Evolutionary conservation across 495 filamentous ascomycete genomes (phyloP), one percentile per base, ranked within the genome.

Genomic region (Neurospora intermedia): DNA sequence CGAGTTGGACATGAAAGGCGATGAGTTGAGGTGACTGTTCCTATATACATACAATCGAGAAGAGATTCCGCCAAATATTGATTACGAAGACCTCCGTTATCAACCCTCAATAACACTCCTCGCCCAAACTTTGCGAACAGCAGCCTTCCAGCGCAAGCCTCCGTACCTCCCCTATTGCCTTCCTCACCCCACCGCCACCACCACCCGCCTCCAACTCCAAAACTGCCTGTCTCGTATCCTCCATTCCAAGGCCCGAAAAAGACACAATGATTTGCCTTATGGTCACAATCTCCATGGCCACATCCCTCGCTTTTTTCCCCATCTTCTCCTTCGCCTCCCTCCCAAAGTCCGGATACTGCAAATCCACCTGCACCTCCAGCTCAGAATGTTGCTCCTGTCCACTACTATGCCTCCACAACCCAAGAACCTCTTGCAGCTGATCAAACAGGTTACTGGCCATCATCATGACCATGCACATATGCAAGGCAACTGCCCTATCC

Each of bases 391-490:
- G 43, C 10, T 18, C 43, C 18, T 71, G 46, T 10, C 9, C 23
- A 2, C 13, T 23, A 0, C 13, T 13, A 10, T 71, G 38, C 41
- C 48, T 20, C 45, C 69, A 71, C 1, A 74, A 18, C 11, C 73
- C 70, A 0, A 74, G 8, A 13, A 74, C 40, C 18, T 74, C 69
- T 31, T 74, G 70, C 11, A 74, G 23, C 69, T 74, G 73, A 23
- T 74, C 73, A 43, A 74, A 74, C 70, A 74, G 41, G 38, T 74
- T 70, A 13, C 69, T 43, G 1, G 73, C 73, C 73, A 74, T 74
- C n/a, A 71, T 18, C 31, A 74, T 45, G 18, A 74, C 46, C 23
- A 71, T 74, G 15, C 71, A 31, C 69, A 74, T 74, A 23, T 74
- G 73, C 73, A 74, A 45, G 2, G 69, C 23, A 8, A 69, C 41